Conservation (phyloP, 352 stramenopile genomes). For the Phytopythium cucurbitacearum region DNA sequence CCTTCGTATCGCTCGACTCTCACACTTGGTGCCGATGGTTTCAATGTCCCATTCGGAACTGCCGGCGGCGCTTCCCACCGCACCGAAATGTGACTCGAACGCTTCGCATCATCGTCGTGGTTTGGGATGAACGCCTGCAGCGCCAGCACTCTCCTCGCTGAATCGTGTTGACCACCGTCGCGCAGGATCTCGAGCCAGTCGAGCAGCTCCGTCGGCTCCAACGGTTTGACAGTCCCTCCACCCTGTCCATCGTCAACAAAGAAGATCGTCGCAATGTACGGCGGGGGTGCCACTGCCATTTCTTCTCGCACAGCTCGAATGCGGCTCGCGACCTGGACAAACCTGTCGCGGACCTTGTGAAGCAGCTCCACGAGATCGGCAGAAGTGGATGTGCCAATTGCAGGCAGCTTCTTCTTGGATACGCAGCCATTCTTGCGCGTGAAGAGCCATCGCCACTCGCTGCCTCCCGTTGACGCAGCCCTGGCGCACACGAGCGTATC, state of each 20-base stretch:
- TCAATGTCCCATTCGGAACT: neutral
- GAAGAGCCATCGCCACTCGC: constrained; percentile 35
- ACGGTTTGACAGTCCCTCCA: neutral
- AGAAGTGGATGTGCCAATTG: neutral
- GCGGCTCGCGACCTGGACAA: constrained; percentile 27
- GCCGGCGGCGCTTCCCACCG: neutral
- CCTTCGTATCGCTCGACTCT: neutral
- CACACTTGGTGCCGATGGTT: neutral
- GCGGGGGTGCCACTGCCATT: neutral
- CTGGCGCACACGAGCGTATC: constrained; percentile 29
- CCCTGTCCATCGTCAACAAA: constrained; percentile 5
- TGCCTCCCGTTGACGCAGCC: neutral
- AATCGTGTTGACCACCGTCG: neutral
- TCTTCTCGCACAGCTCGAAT: constrained; percentile 7
- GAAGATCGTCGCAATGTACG: constrained; percentile 13
- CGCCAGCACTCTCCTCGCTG: constrained; percentile 4
- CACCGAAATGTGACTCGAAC: constrained; percentile 3
- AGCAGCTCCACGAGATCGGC: constrained; percentile 12
- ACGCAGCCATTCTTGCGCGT: constrained; percentile 43
- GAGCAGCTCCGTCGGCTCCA: constrained; percentile 13
- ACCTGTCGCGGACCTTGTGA: constrained; percentile 38
- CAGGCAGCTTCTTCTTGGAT: constrained; percentile 30
- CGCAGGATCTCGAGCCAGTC: constrained; percentile 15
- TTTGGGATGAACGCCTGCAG: constrained; percentile 18
- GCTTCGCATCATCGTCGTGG: neutral